Percentiles rank a stretch among this genome's conserved stretches.
phyloP scores from a whole-genome alignment of 1,284 basidiomycete genomes.

The Cutaneotrichosporon sp. region DNA sequence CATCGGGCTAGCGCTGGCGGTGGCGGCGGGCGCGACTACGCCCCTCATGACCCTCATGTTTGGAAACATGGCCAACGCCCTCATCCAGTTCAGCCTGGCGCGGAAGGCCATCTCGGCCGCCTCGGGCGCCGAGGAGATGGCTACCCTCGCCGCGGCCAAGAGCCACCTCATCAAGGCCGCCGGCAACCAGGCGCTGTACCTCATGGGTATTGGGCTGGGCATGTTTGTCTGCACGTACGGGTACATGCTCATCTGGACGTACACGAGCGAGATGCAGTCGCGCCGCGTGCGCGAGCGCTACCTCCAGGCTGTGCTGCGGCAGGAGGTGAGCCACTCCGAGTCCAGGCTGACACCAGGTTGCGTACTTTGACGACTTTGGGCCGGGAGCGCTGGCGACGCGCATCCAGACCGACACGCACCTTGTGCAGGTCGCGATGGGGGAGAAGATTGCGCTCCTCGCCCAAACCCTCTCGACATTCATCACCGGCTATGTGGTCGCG shows the following conservation, averaged over 20 bases:
- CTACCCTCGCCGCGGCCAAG: conserved; percentile 29
- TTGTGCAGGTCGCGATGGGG: conserved; percentile 83
- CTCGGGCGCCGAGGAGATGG: background rate
- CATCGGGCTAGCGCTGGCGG: conserved; percentile 47
- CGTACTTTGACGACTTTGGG: conserved; percentile 90
- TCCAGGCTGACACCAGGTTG: conserved; percentile 70
- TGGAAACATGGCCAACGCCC: conserved; percentile 49
- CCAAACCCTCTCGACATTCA: conserved; percentile 60
- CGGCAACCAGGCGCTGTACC: conserved; percentile 46
- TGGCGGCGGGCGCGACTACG: conserved; percentile 49
- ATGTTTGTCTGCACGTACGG: conserved; percentile 57
- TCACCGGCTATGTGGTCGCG: conserved; percentile 71
- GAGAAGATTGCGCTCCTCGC: conserved; percentile 70
- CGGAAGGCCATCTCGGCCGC: background rate
- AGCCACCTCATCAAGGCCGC: conserved; percentile 37
- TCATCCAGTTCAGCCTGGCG: conserved; percentile 43
- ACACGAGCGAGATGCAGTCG: conserved; percentile 85
- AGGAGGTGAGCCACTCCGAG: conserved; percentile 42
- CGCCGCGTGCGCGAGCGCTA: conserved; percentile 64
- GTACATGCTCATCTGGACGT: conserved; percentile 87
- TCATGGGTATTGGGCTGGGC: conserved; percentile 56
- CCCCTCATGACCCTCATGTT: conserved; percentile 54
- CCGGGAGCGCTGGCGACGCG: conserved; percentile 94
- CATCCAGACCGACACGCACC: conserved; percentile 72
- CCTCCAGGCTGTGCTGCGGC: conserved; percentile 53